Conservation (phyloP, 2,329 filamentous ascomycete species). For the Neurospora sp. region DNA sequence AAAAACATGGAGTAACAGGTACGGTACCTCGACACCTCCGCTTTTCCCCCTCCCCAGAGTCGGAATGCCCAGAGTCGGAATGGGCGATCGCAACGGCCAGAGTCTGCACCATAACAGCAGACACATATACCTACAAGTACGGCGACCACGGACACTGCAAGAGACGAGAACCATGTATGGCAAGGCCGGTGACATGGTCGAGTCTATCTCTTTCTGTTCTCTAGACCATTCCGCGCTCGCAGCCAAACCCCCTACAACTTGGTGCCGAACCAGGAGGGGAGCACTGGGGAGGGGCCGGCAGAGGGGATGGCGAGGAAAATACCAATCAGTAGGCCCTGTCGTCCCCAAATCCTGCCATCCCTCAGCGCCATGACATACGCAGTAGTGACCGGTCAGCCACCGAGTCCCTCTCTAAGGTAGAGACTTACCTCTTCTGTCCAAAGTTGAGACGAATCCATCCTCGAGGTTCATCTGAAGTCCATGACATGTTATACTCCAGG, state of each 20-base stretch:
- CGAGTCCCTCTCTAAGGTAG: not conserved
- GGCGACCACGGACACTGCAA: not conserved
- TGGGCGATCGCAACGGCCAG: conserved; percentile 1
- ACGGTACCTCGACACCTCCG: not conserved
- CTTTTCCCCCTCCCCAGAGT: not conserved
- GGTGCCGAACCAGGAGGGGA: conserved; percentile 8
- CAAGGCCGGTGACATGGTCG: conserved; percentile 1
- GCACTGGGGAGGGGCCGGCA: conserved; percentile 4
- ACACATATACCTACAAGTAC: conserved; percentile 13
- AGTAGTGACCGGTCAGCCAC: not conserved
- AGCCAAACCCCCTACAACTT: conserved; percentile 4
- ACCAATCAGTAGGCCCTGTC: not conserved
- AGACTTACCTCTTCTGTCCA: not conserved
- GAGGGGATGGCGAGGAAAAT: not conserved
- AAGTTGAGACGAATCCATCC: not conserved
- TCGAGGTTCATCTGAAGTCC: not conserved
- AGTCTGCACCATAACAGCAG: conserved; percentile 14
- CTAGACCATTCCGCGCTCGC: not conserved
- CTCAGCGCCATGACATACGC: not conserved
- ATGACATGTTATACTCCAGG: not conserved
- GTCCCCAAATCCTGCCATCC: not conserved
- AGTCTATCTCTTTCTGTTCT: conserved; percentile 5
- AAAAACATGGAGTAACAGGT: not conserved
- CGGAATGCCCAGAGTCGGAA: not conserved
- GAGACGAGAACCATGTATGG: not conserved